Evolutionary conservation across 495 filamentous ascomycete genomes (phyloP).

Genomic region (Entonaema liquescens): DNA sequence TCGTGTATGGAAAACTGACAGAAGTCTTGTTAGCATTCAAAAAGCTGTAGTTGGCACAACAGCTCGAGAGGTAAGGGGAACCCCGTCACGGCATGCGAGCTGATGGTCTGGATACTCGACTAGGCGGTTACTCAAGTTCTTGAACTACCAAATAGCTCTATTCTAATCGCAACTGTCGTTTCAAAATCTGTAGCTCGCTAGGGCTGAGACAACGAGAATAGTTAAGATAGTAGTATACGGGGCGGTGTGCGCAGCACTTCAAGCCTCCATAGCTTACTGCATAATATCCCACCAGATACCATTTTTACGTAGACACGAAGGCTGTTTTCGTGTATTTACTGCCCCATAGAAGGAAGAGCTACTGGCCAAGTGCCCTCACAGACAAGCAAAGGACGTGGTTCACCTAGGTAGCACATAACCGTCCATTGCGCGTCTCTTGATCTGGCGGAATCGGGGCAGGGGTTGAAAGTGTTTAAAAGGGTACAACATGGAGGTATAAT

Average conservation of each 20-base stretch:
- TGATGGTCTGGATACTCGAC: neutral
- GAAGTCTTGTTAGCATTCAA: neutral
- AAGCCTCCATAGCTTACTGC: neutral
- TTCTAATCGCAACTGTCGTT: slow-evolving; percentile 4
- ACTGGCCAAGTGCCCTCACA: neutral
- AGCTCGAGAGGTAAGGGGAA: neutral
- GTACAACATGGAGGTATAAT: neutral
- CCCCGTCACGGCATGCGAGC: neutral
- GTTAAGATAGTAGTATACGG: neutral
- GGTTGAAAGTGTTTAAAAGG: neutral
- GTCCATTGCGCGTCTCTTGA: neutral
- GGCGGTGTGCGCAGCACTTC: neutral
- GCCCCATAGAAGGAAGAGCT: neutral
- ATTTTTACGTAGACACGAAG: neutral
- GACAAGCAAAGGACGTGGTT: neutral
- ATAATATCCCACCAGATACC: neutral
- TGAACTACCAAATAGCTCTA: neutral
- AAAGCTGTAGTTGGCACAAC: neutral
- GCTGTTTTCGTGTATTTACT: neutral
- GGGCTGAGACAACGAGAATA: slow-evolving; percentile 8
- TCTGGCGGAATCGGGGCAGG: neutral
- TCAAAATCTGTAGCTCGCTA: slow-evolving; percentile 10
- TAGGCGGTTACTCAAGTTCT: slow-evolving; percentile 1
- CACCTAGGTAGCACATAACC: neutral
- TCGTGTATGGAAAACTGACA: too few relatives aligned